Evolutionary conservation across 139 green algal species (phyloP), one percentile per base, ranked within the genome.

Genomic region (Micromonas commoda): DNA sequence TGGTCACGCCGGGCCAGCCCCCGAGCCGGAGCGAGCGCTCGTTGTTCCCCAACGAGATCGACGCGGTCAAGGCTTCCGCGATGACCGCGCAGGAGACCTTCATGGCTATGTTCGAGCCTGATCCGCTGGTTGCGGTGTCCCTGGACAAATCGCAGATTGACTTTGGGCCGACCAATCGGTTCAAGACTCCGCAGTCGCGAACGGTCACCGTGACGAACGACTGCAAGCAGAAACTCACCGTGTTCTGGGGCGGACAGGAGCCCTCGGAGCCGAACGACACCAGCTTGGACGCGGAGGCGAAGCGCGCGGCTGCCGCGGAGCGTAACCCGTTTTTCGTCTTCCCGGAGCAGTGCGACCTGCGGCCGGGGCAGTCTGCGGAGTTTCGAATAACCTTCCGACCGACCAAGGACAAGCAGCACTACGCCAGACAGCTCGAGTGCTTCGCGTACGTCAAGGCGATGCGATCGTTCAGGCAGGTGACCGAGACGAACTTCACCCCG

Each of bases 321-420:
- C 32, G 33, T 2, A 24, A 19, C 21, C 35, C 61, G n/a, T 82
- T 72, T 26, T 13, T 35, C 13, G 86, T 89, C 65, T 88, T 91
- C 52, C 89, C 89, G n/a, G 84, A 90, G 19, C 52, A 51, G 3
- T 34, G 82, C 16, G 89, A 93, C 79, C 71, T 93, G 19, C 82
- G 81, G 45, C 80, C 89, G 0, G 52, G 80, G 6, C 65, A 79
- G 51, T 81, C 71, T 24, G 77, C 68, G 21, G 83, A 77, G 1
- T 88, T 93, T 77, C 71, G 83, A 20, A 71, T 92, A 4, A 81
- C 81, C 0, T 93, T 93, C 85, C 80, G 89, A 21, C 89, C 89
- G 0, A 73, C 80, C 0, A 54, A 78, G 13, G 88, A 92, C 68
- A 83, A 72, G 0, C 57, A 77, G 39, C 85, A 89, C 78, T 90